A percentile compares a stretch with the other conserved stretches of the same genome.
phyloP scores from a whole-genome alignment of 1,284 basidiomycete genomes.

The Mycena citricolor region DNA sequence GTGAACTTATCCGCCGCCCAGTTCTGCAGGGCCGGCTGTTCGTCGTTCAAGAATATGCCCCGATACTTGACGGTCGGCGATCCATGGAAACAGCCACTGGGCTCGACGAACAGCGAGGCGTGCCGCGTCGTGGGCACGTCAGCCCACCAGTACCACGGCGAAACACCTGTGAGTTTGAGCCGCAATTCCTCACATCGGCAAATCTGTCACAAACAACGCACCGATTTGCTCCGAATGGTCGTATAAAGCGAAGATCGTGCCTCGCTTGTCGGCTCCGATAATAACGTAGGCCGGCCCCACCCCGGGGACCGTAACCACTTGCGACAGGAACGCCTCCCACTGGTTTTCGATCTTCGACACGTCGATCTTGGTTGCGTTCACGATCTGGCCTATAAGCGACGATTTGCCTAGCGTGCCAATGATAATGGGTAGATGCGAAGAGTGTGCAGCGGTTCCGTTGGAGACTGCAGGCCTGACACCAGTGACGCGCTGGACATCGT shows the following conservation, averaged over 20 bases:
- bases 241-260: slow-evolving; percentile 68
- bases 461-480: slow-evolving; percentile 47
- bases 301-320: slow-evolving; percentile 53
- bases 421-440: slow-evolving; percentile 48
- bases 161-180: slow-evolving; percentile 60
- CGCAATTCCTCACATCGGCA: too few relatives aligned
- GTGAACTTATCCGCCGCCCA: slow-evolving; percentile 69
- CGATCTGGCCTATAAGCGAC: slow-evolving; percentile 53
- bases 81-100: slow-evolving; percentile 61
- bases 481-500: slow-evolving; percentile 62
- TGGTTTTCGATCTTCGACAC: slow-evolving; percentile 57
- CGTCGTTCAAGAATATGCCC: slow-evolving; percentile 68
- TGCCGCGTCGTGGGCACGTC: slow-evolving; percentile 62
- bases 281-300: slow-evolving; percentile 63
- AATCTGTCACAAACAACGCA: slow-evolving; percentile 28
- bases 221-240: slow-evolving; percentile 74
- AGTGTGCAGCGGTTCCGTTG: slow-evolving; percentile 45
- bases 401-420: slow-evolving; percentile 68
- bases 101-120: slow-evolving; percentile 47
- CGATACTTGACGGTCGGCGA: slow-evolving; percentile 71
- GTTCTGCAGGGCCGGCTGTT: slow-evolving; percentile 59
- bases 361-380: slow-evolving; percentile 52
- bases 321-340: slow-evolving; percentile 63
- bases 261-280: slow-evolving; percentile 64
- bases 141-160: slow-evolving; percentile 72